Percentiles rank a stretch among this genome's conserved stretches.
Conservation (phyloP, 2,329 filamentous ascomycete genomes). For the Dothistroma septosporum region DNA sequence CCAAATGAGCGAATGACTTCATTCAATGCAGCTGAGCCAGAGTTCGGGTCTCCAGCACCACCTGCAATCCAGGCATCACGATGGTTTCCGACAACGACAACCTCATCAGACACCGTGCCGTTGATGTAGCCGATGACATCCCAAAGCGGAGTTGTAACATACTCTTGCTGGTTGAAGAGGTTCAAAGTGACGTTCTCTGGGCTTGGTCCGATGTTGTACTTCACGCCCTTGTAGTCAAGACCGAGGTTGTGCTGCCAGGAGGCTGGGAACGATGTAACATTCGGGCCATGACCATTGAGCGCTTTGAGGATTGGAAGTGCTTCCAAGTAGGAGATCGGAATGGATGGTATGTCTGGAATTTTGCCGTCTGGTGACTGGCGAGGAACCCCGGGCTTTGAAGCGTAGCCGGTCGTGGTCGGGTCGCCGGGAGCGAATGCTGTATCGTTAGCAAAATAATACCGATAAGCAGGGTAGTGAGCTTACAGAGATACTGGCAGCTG, state of each 20-base stretch:
- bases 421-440: conserved; percentile 60
- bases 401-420: conserved; percentile 89
- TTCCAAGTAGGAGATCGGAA: conserved; percentile 85
- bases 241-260: conserved; percentile 62
- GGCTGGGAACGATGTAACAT: conserved; percentile 67
- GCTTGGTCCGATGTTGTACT: conserved; percentile 81
- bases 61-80: conserved; percentile 85
- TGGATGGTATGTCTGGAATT: conserved; percentile 80
- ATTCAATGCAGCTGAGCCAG: conserved; percentile 72
- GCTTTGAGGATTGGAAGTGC: conserved; percentile 83
- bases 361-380: conserved; percentile 65
- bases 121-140: conserved; percentile 92
- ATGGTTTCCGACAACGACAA: conserved; percentile 87
- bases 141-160: conserved; percentile 49
- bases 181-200: conserved; percentile 60
- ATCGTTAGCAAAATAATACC: conserved; percentile 1
- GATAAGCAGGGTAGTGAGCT: conserved; percentile 13
- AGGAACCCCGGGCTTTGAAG: conserved; percentile 83
- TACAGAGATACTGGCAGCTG: conserved; percentile 61
- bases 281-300: conserved; percentile 82
- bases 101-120: conserved; percentile 77
- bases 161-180: conserved; percentile 49
- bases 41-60: conserved; percentile 79
- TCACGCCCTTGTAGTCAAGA: conserved; percentile 71
- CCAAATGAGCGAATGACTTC: conserved; percentile 75